These are phyloP conservation scores for Pyrenopolyporus hunteri DNA, from an alignment of 495 filamentous ascomycete species.

Conservation along the genomic window DNA sequence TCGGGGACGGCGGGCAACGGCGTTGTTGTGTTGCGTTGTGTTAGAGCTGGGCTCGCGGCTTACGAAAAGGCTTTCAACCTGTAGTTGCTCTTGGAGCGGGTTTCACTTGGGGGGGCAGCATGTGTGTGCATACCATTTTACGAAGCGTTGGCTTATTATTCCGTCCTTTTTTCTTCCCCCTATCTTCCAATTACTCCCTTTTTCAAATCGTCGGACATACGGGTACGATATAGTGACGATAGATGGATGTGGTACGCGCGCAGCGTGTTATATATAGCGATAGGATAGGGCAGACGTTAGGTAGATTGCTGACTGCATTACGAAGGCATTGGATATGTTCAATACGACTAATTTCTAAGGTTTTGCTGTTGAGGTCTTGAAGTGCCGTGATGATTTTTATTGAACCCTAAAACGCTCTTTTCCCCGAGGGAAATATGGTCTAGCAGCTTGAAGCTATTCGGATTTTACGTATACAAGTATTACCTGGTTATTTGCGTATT, in stretches of 20 bases:
- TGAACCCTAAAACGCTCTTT: too few species aligned
- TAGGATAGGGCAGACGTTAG: conserved; percentile 6
- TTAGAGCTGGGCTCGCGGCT: conserved; percentile 29
- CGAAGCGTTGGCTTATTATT: too few species aligned
- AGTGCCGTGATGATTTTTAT: too few species aligned
- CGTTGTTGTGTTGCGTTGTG: conserved; percentile 26
- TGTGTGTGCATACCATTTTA: conserved; percentile 20
- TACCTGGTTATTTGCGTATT: background rate
- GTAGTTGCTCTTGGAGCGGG: background rate
- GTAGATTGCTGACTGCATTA: conserved; percentile 37
- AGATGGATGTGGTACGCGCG: conserved; percentile 3
- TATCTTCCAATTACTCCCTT: background rate
- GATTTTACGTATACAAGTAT: too few species aligned
- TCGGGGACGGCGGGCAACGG: conserved; percentile 33
- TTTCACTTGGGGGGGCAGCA: conserved; percentile 3
- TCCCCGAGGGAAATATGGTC: too few species aligned
- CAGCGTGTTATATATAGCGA: conserved; percentile 12
- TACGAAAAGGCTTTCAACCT: conserved; percentile 15
- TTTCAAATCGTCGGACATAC: background rate
- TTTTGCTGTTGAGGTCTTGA: background rate
- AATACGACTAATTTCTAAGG: background rate
- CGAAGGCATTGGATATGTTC: background rate
- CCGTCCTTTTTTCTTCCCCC: too few species aligned
- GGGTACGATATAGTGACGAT: background rate
- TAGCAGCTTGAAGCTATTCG: too few species aligned